phyloP scores from a whole-genome alignment of 2,329 filamentous ascomycete species.

The Neoscytalidium dimidiatum region DNA sequence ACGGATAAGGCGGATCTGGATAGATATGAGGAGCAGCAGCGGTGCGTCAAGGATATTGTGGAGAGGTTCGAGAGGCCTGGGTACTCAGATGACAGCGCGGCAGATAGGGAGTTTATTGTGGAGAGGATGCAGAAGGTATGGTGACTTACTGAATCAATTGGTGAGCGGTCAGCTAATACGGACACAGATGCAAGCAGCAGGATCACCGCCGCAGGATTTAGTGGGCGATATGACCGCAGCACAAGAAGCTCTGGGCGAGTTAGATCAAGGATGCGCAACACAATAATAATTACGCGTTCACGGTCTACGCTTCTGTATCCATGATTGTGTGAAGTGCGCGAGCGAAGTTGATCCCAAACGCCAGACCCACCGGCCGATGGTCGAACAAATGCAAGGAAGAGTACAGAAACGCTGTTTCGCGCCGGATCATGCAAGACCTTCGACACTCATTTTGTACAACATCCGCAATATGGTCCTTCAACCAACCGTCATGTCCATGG shows the following conservation, averaged over 20 bases:
- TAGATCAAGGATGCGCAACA: conserved; percentile 63
- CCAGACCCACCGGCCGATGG: neutral
- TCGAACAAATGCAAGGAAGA: conserved; percentile 1
- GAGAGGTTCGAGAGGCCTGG: conserved; percentile 78
- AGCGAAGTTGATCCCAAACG: neutral
- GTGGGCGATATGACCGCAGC: conserved; percentile 87
- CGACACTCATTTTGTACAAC: neutral
- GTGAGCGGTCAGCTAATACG: conserved; percentile 20
- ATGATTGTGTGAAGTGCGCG: neutral
- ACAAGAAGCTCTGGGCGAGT: conserved; percentile 64
- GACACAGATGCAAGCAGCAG: conserved; percentile 89
- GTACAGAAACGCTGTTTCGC: neutral
- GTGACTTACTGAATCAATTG: conserved; percentile 32
- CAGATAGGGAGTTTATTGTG: conserved; percentile 88
- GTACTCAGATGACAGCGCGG: conserved; percentile 79
- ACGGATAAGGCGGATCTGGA: conserved; percentile 69
- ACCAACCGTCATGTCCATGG: conserved; percentile 38
- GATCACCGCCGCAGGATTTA: conserved; percentile 85
- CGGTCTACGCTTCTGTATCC: conserved; percentile 4
- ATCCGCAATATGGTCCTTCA: neutral
- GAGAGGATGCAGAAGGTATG: conserved; percentile 94
- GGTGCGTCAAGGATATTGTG: conserved; percentile 82
- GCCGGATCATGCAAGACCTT: neutral
- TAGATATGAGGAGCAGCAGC: conserved; percentile 79
- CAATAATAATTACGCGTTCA: conserved; percentile 47